Evolutionary conservation across 495 filamentous ascomycete genomes (phyloP).

Genomic region (Hypoxylon lienhwacheense): DNA sequence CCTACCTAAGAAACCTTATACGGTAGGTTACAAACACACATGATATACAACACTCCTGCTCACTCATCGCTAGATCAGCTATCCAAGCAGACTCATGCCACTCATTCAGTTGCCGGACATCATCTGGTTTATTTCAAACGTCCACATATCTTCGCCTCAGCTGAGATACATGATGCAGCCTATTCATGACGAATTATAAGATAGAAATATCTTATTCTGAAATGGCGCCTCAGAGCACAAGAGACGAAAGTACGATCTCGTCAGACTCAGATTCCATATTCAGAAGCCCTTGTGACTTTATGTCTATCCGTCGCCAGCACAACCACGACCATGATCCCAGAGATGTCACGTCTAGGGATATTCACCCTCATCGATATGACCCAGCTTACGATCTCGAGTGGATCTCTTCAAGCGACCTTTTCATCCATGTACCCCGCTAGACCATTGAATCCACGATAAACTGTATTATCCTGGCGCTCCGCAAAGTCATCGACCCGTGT

Average conservation of each 20-base stretch:
- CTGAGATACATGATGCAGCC: neutral
- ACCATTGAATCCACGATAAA: conserved; percentile 24
- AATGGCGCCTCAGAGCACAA: neutral
- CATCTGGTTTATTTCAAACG: too few species aligned
- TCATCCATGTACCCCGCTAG: conserved; percentile 21
- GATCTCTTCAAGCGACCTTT: neutral
- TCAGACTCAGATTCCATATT: conserved; percentile 21
- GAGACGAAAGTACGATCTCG: neutral
- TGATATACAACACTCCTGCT: too few species aligned
- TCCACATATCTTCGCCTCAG: neutral
- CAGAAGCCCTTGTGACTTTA: neutral
- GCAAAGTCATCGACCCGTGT: neutral
- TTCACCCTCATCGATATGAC: neutral
- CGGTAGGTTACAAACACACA: too few species aligned
- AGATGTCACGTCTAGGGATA: neutral
- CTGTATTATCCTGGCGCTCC: conserved; percentile 23
- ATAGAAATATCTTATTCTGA: neutral
- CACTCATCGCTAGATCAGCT: too few species aligned
- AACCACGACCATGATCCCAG: neutral
- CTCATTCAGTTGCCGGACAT: too few species aligned
- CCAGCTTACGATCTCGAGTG: conserved; percentile 22
- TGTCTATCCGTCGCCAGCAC: too few species aligned
- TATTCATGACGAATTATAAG: neutral
- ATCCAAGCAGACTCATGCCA: too few species aligned
- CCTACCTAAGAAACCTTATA: too few species aligned